Percentiles rank a stretch among this genome's conserved stretches.
Evolutionary conservation across 2,329 filamentous ascomycete genomes (phyloP).

Genomic region (Colletotrichum somersetense): DNA sequence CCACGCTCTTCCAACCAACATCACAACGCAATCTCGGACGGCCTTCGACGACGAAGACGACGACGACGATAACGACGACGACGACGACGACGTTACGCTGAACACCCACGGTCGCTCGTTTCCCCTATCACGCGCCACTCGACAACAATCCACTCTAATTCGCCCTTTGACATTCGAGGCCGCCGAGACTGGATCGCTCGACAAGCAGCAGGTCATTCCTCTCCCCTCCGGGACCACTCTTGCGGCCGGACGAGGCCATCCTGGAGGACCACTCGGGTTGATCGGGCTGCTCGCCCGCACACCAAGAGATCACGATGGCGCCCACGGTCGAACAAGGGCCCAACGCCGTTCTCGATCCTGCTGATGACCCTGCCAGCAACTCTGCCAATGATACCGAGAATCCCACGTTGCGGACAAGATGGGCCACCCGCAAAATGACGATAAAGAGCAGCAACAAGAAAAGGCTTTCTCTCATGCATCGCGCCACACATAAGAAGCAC

Average conservation of each 20-base stretch:
- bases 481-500: conserved; percentile 74
- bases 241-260: conserved; percentile 51
- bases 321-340: conserved; percentile 37
- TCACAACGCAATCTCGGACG: conserved; percentile 38
- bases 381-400: conserved; percentile 40
- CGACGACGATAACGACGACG: conserved; percentile 23
- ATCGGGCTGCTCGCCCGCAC: conserved; percentile 51
- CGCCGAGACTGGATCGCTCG: conserved; percentile 24
- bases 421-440: conserved; percentile 92
- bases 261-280: conserved; percentile 57
- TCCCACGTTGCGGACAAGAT: conserved; percentile 83
- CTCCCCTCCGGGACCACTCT: conserved; percentile 34
- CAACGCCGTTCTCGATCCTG: conserved; percentile 11
- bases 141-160: conserved; percentile 7
- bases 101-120: conserved; percentile 39
- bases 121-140: conserved; percentile 10
- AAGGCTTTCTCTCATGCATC: conserved; percentile 84
- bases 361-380: conserved; percentile 11
- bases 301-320: conserved; percentile 46
- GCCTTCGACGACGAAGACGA: conserved; percentile 17
- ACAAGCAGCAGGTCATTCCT: conserved; percentile 1
- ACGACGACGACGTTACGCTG: conserved; percentile 36
- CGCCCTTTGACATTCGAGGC: conserved; percentile 10
- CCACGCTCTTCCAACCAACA: conserved; percentile 36
- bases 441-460: conserved; percentile 82